Evolutionary conservation across 495 filamentous ascomycete species (phyloP).

Genomic region (Neurospora terricola): DNA sequence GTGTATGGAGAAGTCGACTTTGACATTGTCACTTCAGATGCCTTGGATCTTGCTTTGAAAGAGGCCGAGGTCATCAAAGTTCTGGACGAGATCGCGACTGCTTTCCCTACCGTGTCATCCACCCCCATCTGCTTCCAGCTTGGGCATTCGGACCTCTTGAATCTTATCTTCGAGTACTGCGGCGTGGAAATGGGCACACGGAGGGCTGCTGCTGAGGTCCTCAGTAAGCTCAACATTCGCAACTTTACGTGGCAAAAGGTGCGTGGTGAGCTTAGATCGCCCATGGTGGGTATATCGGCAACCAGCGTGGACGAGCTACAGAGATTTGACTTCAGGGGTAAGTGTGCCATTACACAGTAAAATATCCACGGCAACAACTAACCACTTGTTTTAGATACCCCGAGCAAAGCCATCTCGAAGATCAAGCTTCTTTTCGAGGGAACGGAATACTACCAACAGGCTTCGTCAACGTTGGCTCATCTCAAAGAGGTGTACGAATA

Average conservation of each 20-base stretch:
- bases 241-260: slow-evolving; percentile 80
- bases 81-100: slow-evolving; percentile 77
- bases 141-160: slow-evolving; percentile 78
- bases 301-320: slow-evolving; percentile 87
- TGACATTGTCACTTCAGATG: slow-evolving; percentile 76
- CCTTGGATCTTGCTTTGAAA: slow-evolving; percentile 73
- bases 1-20: slow-evolving; percentile 88
- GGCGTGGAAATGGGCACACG: slow-evolving; percentile 60
- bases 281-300: slow-evolving; percentile 70
- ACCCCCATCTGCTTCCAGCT: slow-evolving; percentile 82
- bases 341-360: slow-evolving; percentile 2
- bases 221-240: slow-evolving; percentile 81
- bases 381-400: slow-evolving; percentile 40
- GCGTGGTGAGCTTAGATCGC: slow-evolving; percentile 68
- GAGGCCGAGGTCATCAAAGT: slow-evolving; percentile 95
- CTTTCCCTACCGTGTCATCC: slow-evolving; percentile 63
- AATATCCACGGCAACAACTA: background rate
- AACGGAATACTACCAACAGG: slow-evolving; percentile 52
- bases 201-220: slow-evolving; percentile 63
- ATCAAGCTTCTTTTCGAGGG: slow-evolving; percentile 67
- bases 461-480: slow-evolving; percentile 67
- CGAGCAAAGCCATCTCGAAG: slow-evolving; percentile 61
- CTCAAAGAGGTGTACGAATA: slow-evolving; percentile 67
- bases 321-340: slow-evolving; percentile 82
- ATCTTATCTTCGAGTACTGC: slow-evolving; percentile 80